phyloP scores from a whole-genome alignment of 805 yeast genomes.

The Pichia scutulata region DNA sequence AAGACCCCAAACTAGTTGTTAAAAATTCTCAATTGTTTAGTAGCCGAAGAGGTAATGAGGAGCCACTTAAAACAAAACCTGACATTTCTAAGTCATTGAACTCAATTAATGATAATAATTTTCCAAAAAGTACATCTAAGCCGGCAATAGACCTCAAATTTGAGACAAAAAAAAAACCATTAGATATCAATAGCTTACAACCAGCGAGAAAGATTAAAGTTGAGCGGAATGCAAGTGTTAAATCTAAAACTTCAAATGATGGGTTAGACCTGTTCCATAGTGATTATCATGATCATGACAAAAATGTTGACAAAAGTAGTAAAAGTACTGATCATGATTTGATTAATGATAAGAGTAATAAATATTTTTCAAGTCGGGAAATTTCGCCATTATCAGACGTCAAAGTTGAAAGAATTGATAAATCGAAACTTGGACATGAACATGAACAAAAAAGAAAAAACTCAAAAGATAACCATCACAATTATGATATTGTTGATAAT shows the following conservation, averaged over 20 bases:
- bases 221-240: neutral
- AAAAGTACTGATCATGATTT: neutral
- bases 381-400: neutral
- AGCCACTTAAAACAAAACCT: neutral
- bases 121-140: neutral
- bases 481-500: neutral
- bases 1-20: neutral
- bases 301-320: neutral
- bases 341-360: neutral
- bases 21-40: conserved; percentile 3
- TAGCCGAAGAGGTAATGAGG: conserved; percentile 5
- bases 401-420: neutral
- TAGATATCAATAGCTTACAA: conserved; percentile 7
- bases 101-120: neutral
- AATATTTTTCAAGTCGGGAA: neutral
- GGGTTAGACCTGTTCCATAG: neutral
- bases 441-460: neutral
- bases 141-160: neutral
- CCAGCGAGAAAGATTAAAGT: conserved; percentile 2
- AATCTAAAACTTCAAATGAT: neutral
- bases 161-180: neutral
- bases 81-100: neutral
- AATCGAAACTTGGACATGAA: neutral
- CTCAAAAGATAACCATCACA: neutral
- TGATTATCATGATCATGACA: neutral